Base-by-base conservation (phyloP, 768 basidiomycete species). In the Naganishia vaughanmartiniae region DNA sequence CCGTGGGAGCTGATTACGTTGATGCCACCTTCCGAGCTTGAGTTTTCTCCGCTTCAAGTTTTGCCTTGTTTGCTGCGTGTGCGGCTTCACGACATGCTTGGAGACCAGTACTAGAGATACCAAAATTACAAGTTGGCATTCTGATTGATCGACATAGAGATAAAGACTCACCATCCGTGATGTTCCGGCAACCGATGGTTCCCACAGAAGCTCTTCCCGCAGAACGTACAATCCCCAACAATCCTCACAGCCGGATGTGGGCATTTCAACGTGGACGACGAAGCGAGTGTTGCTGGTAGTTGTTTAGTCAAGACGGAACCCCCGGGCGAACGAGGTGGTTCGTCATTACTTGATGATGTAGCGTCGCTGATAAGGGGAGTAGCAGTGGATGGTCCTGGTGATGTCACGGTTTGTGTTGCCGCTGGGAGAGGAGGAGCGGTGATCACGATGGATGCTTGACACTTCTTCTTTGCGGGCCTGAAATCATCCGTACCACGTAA, bases 381-480 rank as follows among this genome's bases (percentile, higher is more conserved):
- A 19, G 55, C n/a, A 26, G 66, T 39, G 33, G 73, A 72, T 9
- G 74, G 68, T 31, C 57, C 57, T 2, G 78, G 71, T n/a, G 70
- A 42, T 51, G 74, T 73, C 56, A 78, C 76, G 71, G 78, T 78
- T 75, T 78, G 77, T 11, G 70, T 66, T 21, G 54, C 46, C 36
- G 70, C 57, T 19, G 71, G 71, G 21, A 72, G 66, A 31, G 71
- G 33, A 17, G 71, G 71, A n/a, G 71, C 53, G 34, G 71, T 78
- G 54, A 81, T 77, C 71, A 81, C 69, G 77, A 75, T 77, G 65
- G 77, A 76, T 17, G 71, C 71, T 54, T 54, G 51, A 66, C 80
- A 81, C 34, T 78, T 73, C 53, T 77, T 78, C 77, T 81, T 81
- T 74, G 76, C 78, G 54, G 78, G 77, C 80, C 80, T 81, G 75